A percentile compares a stretch with the other conserved stretches of the same genome.
phyloP scores from a whole-genome alignment of 2,329 filamentous ascomycete genomes.

The Leptosphaerulina australis region DNA sequence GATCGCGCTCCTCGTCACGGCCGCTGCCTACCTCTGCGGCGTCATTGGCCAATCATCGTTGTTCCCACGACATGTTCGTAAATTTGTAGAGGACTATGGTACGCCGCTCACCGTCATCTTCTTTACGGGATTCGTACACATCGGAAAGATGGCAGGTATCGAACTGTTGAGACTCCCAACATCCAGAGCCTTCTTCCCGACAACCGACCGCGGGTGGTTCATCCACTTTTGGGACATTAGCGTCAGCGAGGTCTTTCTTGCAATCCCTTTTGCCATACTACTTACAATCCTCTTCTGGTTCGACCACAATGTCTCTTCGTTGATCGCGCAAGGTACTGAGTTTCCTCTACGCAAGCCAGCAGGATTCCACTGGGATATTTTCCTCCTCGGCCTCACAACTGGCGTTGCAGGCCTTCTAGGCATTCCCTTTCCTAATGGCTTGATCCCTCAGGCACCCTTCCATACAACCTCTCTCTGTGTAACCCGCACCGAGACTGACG shows the following conservation, averaged over 20 bases:
- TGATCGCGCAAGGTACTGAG: conserved; percentile 62
- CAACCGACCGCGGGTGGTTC: conserved; percentile 74
- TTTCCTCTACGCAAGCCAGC: conserved; percentile 64
- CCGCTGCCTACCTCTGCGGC: conserved; percentile 75
- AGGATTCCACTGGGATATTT: conserved; percentile 67
- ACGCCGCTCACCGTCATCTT: conserved; percentile 72
- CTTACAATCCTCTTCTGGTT: conserved; percentile 88
- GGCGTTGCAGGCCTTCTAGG: conserved; percentile 62
- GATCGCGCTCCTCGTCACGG: conserved; percentile 77
- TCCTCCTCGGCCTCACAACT: conserved; percentile 62
- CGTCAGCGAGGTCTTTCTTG: conserved; percentile 76
- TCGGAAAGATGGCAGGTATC: conserved; percentile 79
- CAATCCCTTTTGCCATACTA: conserved; percentile 83
- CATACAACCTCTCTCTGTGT: conserved; percentile 62
- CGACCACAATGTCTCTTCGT: conserved; percentile 73
- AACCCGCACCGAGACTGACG: conserved; percentile 47
- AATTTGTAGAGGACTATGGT: conserved; percentile 89
- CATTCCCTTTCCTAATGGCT: conserved; percentile 63
- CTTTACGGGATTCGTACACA: conserved; percentile 87
- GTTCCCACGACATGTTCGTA: conserved; percentile 75
- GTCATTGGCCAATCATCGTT: conserved; percentile 72
- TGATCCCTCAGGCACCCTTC: conserved; percentile 65
- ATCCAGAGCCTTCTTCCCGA: conserved; percentile 78
- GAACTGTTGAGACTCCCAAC: conserved; percentile 75
- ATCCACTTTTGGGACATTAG: conserved; percentile 80